phyloP scores from a whole-genome alignment of 129 eudicot genomes.

The Daucus carota region DH1_v3.0 NC_030386.2:22400001-22400500 shows the following conservation, averaged over 20 bases:
- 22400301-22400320: conserved; percentile 89
- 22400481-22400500: neutral
- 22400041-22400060: conserved; percentile 76
- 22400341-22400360: conserved; percentile 97
- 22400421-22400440: conserved; percentile 15
- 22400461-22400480: too few species aligned
- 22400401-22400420: conserved; percentile 99
- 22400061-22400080: conserved; percentile 71
- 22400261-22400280: conserved; percentile 1
- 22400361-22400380: conserved; percentile 83
- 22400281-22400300: neutral
- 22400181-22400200: conserved; percentile 97
- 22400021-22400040: conserved; percentile 79
- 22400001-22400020: neutral
- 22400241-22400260: conserved; percentile 23
- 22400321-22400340: conserved; percentile 93
- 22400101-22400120: conserved; percentile 88
- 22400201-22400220: conserved; percentile 96
- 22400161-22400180: conserved; percentile 98
- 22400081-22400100: conserved; percentile 95
- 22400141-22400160: conserved; percentile 97
- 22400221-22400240: conserved; percentile 90
- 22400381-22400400: conserved; percentile 97
- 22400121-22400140: conserved; percentile 92
- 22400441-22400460: neutral